These are phyloP conservation scores for Miamiensis avidus DNA, from an alignment of 169 alveolate genomes.

Conservation along the genomic window DNA sequence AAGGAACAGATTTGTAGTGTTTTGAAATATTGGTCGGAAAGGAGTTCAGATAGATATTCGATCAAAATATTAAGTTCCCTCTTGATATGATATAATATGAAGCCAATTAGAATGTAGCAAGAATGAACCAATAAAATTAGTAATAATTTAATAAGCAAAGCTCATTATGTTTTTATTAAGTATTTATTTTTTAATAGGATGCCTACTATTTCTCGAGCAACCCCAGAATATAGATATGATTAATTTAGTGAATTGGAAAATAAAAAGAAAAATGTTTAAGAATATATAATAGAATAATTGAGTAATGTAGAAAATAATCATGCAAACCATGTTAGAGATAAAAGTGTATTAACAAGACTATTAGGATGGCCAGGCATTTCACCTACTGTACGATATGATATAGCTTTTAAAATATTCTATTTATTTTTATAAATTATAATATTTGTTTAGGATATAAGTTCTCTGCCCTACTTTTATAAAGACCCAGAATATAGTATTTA, in stretches of 20 bases:
- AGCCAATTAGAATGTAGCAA: constrained; percentile 33
- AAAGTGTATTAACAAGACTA: constrained; percentile 25
- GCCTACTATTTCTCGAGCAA: not conserved
- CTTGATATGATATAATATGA: constrained; percentile 40
- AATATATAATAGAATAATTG: constrained; percentile 37
- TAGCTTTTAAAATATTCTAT: constrained; percentile 25
- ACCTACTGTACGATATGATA: not conserved
- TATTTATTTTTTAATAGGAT: not conserved
- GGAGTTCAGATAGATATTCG: constrained; percentile 54
- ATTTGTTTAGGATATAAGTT: constrained; percentile 44
- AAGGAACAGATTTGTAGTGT: constrained; percentile 47
- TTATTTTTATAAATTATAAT: constrained; percentile 43
- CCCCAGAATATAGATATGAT: constrained; percentile 15
- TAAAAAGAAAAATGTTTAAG: not conserved
- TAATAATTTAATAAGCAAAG: constrained; percentile 29
- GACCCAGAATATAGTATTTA: constrained; percentile 56
- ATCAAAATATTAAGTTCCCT: constrained; percentile 48
- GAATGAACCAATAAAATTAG: constrained; percentile 30
- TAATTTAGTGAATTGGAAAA: not conserved
- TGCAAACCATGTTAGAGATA: constrained; percentile 53
- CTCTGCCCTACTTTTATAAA: constrained; percentile 52
- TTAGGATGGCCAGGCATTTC: not conserved
- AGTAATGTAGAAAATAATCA: constrained; percentile 35
- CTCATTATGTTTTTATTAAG: not conserved
- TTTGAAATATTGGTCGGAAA: constrained; percentile 57